Conservation (phyloP, 1,284 basidiomycete genomes). For the Bondarzewia mesenterica region DNA sequence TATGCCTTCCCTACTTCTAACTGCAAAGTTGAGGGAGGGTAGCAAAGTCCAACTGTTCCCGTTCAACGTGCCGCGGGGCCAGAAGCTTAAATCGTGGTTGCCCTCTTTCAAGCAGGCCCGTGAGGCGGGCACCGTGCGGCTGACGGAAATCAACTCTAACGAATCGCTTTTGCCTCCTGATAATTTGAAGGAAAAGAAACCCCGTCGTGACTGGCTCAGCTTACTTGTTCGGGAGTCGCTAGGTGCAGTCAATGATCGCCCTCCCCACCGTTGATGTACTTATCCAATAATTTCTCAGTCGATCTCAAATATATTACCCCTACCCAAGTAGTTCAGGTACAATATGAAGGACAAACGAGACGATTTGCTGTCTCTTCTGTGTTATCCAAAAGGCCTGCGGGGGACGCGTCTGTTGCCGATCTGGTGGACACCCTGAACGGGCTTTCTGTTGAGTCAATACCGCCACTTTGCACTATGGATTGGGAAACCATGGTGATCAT, state of each 20-base stretch:
- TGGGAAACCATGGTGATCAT: slow-evolving; percentile 57
- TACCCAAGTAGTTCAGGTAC: slow-evolving; percentile 53
- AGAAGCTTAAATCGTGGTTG: slow-evolving; percentile 32
- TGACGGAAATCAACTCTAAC: slow-evolving; percentile 33
- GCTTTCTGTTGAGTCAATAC: slow-evolving; percentile 31
- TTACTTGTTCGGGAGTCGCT: slow-evolving; percentile 55
- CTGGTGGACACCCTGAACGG: slow-evolving; percentile 33
- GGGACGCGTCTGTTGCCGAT: slow-evolving; percentile 16
- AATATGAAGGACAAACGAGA: slow-evolving; percentile 52
- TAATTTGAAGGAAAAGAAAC: slow-evolving; percentile 24
- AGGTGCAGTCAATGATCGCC: slow-evolving; percentile 28
- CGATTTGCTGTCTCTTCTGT: slow-evolving; percentile 47
- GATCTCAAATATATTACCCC: slow-evolving; percentile 66
- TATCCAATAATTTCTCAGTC: slow-evolving; percentile 42
- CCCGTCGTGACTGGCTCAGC: slow-evolving; percentile 56
- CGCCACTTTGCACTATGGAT: slow-evolving; percentile 44
- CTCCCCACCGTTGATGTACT: neutral
- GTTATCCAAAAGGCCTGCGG: slow-evolving; percentile 25
- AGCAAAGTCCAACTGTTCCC: slow-evolving; percentile 38
- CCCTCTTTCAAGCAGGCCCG: slow-evolving; percentile 40
- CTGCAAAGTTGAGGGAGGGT: slow-evolving; percentile 43
- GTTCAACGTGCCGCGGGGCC: slow-evolving; percentile 26
- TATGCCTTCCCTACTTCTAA: slow-evolving; percentile 50
- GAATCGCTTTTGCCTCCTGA: slow-evolving; percentile 8
- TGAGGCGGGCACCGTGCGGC: slow-evolving; percentile 41